Conservation (phyloP, 2,329 filamentous ascomycete species). For the Botrytis fabae region DNA sequence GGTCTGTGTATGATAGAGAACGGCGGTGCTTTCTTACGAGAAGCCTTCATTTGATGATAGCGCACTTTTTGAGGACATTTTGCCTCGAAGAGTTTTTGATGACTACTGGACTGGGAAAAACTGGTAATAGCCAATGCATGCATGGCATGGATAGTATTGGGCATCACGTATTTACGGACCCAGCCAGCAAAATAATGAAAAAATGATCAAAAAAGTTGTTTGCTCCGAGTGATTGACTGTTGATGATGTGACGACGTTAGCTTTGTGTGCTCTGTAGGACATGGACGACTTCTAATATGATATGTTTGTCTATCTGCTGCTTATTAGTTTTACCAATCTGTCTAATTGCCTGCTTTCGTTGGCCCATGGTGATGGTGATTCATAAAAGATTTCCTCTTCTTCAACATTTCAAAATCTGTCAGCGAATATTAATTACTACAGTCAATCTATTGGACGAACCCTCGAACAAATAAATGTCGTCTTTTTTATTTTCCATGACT, state of each 20-base stretch:
- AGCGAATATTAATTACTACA: not conserved
- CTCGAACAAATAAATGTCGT: not conserved
- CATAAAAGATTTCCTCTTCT: not conserved
- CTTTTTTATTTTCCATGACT: not conserved
- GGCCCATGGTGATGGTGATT: not conserved
- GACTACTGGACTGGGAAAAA: conserved; percentile 5
- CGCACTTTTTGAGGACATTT: not conserved
- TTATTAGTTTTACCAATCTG: not conserved
- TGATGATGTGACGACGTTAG: not conserved
- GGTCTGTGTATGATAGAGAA: conserved; percentile 17
- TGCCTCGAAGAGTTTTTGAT: conserved; percentile 1
- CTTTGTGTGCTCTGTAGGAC: not conserved
- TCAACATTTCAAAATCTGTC: not conserved
- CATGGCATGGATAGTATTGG: conserved; percentile 19
- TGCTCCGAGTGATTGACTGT: not conserved
- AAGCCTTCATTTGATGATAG: conserved; percentile 15
- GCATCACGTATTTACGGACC: conserved; percentile 23
- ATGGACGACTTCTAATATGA: not conserved
- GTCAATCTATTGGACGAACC: not conserved
- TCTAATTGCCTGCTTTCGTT: not conserved
- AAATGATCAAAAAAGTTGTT: conserved; percentile 7
- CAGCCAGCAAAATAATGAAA: conserved; percentile 15
- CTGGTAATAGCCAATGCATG: conserved; percentile 13
- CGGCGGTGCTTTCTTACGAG: not conserved
- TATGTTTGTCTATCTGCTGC: not conserved